Evolutionary conservation across 192 early-diverging fungal species (phyloP).

Genomic region (Entomortierella chlamydospora): DNA sequence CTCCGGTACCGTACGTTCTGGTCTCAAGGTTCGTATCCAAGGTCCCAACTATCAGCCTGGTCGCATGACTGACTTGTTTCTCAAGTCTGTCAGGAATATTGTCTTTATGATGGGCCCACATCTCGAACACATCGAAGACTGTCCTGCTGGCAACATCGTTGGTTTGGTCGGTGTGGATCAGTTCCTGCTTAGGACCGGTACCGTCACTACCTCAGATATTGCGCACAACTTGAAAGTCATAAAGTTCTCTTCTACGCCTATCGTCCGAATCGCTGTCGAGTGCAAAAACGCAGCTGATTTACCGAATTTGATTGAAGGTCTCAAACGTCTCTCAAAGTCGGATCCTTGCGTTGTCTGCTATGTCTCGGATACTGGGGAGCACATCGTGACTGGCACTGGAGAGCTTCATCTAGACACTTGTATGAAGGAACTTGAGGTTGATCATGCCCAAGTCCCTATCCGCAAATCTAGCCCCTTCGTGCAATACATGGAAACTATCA

Average conservation of each 20-base stretch:
- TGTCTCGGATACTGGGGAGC: constrained; percentile 94
- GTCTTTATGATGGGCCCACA: constrained; percentile 99
- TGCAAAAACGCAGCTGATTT: constrained; percentile 98
- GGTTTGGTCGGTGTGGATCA: constrained; percentile 99
- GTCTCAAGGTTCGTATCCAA: constrained; percentile 99
- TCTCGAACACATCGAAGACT: constrained; percentile 98
- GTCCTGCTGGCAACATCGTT: constrained; percentile 98
- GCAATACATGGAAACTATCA: constrained; percentile 94
- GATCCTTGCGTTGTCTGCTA: constrained; percentile 95
- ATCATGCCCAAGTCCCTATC: constrained; percentile 96
- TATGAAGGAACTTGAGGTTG: constrained; percentile 98
- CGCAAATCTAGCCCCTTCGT: constrained; percentile 94
- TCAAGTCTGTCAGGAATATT: constrained; percentile 98
- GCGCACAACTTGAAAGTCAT: constrained; percentile 99
- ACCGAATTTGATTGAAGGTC: constrained; percentile 99
- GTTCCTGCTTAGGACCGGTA: constrained; percentile 99
- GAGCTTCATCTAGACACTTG: constrained; percentile 99
- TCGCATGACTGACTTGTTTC: constrained; percentile 90
- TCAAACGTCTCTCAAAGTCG: constrained; percentile 99
- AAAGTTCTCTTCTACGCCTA: constrained; percentile 99
- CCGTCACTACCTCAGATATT: constrained; percentile 92
- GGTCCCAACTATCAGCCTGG: constrained; percentile 94
- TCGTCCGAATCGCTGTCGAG: constrained; percentile 96
- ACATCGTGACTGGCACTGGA: constrained; percentile 99
- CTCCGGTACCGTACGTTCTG: constrained; percentile 95